phyloP scores from a whole-genome alignment of 768 basidiomycete species.

The Macrolepiota albuminosa region DNA sequence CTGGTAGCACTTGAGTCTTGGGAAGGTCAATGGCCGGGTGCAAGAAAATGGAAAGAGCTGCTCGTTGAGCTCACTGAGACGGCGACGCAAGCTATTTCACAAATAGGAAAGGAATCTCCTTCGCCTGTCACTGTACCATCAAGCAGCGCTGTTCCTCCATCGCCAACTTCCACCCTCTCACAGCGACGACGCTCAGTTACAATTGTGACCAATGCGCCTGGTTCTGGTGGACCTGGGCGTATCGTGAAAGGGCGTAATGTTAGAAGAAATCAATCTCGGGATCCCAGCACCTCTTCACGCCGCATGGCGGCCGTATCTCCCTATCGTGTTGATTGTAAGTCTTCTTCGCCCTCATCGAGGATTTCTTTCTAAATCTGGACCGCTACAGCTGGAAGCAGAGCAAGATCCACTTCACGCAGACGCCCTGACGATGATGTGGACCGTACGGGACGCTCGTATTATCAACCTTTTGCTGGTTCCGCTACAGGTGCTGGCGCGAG shows the following conservation, averaged over 20 bases:
- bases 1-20: constrained; percentile 68
- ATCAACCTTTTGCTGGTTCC: constrained; percentile 55
- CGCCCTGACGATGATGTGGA: constrained; percentile 63
- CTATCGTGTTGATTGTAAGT: constrained; percentile 63
- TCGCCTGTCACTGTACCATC: constrained; percentile 3
- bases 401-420: constrained; percentile 71
- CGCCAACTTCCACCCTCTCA: constrained; percentile 26
- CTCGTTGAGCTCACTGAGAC: constrained; percentile 66
- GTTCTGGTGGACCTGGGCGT: constrained; percentile 31
- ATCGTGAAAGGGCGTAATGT: constrained; percentile 47
- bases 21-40: constrained; percentile 87
- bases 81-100: constrained; percentile 60
- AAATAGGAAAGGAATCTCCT: constrained; percentile 21
- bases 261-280: constrained; percentile 55
- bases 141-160: constrained; percentile 12
- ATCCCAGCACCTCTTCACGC: constrained; percentile 44
- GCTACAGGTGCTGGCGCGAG: constrained; percentile 43
- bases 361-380: constrained; percentile 10
- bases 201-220: constrained; percentile 37
- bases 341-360: neutral
- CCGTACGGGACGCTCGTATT: constrained; percentile 36
- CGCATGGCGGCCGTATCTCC: constrained; percentile 57
- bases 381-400: constrained; percentile 51
- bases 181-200: constrained; percentile 56
- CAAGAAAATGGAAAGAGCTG: constrained; percentile 80